Evolutionary conservation across 768 basidiomycete species (phyloP).

Genomic region (Russula sp.): DNA sequence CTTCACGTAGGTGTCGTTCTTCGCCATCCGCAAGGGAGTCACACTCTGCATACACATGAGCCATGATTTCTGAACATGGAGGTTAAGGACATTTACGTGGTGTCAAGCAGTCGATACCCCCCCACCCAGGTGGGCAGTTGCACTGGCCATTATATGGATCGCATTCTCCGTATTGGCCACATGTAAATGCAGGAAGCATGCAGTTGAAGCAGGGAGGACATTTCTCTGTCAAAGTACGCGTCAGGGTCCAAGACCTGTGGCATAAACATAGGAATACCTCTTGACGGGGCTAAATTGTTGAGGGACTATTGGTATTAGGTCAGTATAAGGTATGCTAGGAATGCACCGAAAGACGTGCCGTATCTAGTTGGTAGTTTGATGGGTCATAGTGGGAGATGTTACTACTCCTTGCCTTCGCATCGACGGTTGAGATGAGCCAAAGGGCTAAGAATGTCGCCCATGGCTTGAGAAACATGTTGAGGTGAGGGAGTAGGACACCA

Average conservation of each 20-base stretch:
- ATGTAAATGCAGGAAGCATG: slow-evolving; percentile 83
- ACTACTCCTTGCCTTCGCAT: slow-evolving; percentile 5
- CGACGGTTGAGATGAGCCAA: slow-evolving; percentile 8
- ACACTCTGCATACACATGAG: slow-evolving; percentile 57
- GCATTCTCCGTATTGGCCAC: slow-evolving; percentile 90
- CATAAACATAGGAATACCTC: slow-evolving; percentile 2
- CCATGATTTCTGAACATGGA: not conserved
- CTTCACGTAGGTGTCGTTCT: slow-evolving; percentile 74
- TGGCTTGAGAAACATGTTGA: slow-evolving; percentile 12
- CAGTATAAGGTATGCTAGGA: not conserved
- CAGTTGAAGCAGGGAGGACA: slow-evolving; percentile 97
- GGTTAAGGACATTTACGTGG: slow-evolving; percentile 61
- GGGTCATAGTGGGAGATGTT: slow-evolving; percentile 14
- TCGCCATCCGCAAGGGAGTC: slow-evolving; percentile 91
- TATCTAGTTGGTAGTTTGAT: slow-evolving; percentile 12
- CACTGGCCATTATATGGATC: slow-evolving; percentile 93
- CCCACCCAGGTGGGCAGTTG: slow-evolving; percentile 96
- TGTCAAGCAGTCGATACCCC: slow-evolving; percentile 89
- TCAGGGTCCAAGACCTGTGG: not conserved
- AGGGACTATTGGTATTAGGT: slow-evolving; percentile 2
- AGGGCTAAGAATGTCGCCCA: slow-evolving; percentile 9
- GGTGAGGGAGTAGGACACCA: not conserved
- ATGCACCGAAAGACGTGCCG: slow-evolving; percentile 2
- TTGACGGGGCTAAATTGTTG: slow-evolving; percentile 17
- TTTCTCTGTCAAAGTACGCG: slow-evolving; percentile 34